Percentiles rank a stretch among this genome's conserved stretches.
These are phyloP conservation scores for Gracilaria caudata DNA, from an alignment of 23 red algal genomes.

Conservation along the genomic window DNA sequence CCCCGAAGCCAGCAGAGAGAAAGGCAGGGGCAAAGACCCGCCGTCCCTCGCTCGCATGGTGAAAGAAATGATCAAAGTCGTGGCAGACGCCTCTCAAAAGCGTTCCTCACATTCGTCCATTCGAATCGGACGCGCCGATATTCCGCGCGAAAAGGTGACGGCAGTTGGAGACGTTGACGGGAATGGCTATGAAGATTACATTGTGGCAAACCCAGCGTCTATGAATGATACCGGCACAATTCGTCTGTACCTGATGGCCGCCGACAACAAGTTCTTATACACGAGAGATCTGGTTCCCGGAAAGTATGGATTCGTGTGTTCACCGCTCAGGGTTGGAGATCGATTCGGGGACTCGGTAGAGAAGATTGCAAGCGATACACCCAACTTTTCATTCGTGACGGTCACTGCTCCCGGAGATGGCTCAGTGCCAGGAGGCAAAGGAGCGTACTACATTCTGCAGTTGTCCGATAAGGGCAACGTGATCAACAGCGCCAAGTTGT, in stretches of 20 bases:
- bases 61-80: neutral
- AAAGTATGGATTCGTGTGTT: conserved; percentile 26
- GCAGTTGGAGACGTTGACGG: conserved; percentile 60
- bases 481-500: conserved; percentile 41
- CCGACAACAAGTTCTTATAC: conserved; percentile 47
- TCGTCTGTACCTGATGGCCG: conserved; percentile 59
- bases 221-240: conserved; percentile 38
- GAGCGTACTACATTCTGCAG: conserved; percentile 58
- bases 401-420: conserved; percentile 58
- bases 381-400: conserved; percentile 47
- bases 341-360: conserved; percentile 23
- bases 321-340: conserved; percentile 20
- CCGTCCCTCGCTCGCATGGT: conserved; percentile 1
- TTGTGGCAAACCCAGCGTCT: conserved; percentile 40
- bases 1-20: neutral
- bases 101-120: neutral
- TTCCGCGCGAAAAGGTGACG: conserved; percentile 46
- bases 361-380: conserved; percentile 22
- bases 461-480: conserved; percentile 46
- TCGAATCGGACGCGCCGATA: conserved; percentile 17
- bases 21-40: neutral
- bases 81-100: neutral
- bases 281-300: conserved; percentile 56
- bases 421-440: conserved; percentile 10
- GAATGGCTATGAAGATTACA: conserved; percentile 54